These are phyloP conservation scores for Heritiera littoralis DNA, from an alignment of 345 rosid genomes.

Conservation along the genomic window DNA sequence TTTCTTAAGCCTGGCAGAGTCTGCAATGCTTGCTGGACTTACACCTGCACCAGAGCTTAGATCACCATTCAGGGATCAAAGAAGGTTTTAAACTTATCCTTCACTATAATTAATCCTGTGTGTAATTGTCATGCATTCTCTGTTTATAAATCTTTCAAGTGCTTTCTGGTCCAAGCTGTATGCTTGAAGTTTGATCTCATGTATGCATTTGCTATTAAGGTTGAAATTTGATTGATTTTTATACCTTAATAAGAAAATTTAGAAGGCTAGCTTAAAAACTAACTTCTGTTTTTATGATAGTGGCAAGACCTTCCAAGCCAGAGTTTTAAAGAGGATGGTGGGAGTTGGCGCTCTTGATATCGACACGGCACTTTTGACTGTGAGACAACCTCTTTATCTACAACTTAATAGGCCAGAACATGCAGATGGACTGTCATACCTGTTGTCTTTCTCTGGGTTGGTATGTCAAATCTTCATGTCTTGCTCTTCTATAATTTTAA, in stretches of 20 bases:
- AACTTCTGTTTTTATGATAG: constrained; percentile 6
- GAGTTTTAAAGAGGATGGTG: constrained; percentile 39
- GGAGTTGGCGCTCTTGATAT: constrained; percentile 30
- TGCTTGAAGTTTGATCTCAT: neutral
- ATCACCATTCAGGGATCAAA: constrained; percentile 29
- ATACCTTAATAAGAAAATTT: neutral
- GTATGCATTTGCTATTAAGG: neutral
- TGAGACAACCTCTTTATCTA: constrained; percentile 26
- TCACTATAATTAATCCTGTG: neutral
- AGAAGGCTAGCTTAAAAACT: neutral
- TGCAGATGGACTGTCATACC: constrained; percentile 21
- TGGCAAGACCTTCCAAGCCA: constrained; percentile 38
- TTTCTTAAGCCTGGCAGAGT: constrained; percentile 33
- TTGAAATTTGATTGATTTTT: neutral
- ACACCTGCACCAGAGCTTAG: constrained; percentile 37
- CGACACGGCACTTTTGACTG: constrained; percentile 22
- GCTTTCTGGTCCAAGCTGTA: neutral
- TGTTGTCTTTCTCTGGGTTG: constrained; percentile 20
- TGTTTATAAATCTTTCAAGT: neutral
- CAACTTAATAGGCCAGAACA: constrained; percentile 11
- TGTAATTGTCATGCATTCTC: neutral
- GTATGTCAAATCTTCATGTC: constrained; percentile 19
- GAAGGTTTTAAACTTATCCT: constrained; percentile 24
- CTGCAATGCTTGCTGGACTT: constrained; percentile 35
- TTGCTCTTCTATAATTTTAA: neutral